Evolutionary conservation across 805 yeast species (phyloP).

Genomic region (Debaryomyces hansenii): DNA sequence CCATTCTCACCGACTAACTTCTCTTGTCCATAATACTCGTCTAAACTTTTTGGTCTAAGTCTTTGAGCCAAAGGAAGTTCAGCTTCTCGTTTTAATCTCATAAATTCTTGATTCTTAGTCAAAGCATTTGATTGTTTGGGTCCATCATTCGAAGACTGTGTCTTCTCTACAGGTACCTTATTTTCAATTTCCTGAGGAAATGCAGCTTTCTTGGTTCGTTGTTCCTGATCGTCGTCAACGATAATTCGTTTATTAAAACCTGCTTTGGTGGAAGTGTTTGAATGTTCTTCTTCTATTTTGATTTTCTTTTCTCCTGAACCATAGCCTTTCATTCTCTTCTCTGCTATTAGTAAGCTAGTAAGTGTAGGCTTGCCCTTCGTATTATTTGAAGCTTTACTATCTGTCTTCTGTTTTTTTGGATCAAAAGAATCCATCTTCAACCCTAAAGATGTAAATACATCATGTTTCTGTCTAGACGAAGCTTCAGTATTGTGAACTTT

Average conservation of each 20-base stretch:
- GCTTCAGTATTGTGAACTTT: neutral
- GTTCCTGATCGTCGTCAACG: too few species aligned
- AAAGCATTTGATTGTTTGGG: neutral
- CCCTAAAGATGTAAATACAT: constrained; percentile 37
- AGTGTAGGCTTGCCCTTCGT: constrained; percentile 29
- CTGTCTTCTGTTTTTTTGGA: constrained; percentile 12
- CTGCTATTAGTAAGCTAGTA: constrained; percentile 36
- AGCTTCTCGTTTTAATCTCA: constrained; percentile 18
- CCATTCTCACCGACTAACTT: constrained; percentile 40
- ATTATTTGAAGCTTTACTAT: constrained; percentile 9
- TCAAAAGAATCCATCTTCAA: constrained; percentile 27
- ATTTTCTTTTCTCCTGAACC: constrained; percentile 8
- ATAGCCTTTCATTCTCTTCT: constrained; percentile 22
- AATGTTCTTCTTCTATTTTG: constrained; percentile 1
- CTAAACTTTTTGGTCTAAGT: constrained; percentile 36
- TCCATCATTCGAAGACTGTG: neutral
- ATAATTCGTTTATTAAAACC: neutral
- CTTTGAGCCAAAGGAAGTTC: constrained; percentile 40
- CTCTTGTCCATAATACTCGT: constrained; percentile 44
- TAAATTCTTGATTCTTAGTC: constrained; percentile 3
- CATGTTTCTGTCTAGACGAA: constrained; percentile 4
- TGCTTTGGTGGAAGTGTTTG: neutral
- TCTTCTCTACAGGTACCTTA: constrained; percentile 1
- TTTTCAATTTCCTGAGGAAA: constrained; percentile 5
- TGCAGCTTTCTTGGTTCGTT: neutral